Conservation (phyloP, 2,329 filamentous ascomycete species). For the Juglanconis juglandina region DNA sequence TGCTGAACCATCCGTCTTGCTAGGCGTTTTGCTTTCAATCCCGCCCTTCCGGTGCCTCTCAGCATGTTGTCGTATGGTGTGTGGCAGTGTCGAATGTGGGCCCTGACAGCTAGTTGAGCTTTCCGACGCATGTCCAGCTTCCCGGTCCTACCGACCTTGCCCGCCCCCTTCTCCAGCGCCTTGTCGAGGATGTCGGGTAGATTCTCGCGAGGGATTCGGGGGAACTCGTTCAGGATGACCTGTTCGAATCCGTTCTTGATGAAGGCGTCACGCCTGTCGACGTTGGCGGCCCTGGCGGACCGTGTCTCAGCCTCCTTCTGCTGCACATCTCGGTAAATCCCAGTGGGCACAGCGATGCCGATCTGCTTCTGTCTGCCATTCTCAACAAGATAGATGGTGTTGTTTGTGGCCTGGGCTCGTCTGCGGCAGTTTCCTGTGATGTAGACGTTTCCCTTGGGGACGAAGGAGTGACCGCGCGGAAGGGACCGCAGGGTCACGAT, state of each 20-base stretch:
- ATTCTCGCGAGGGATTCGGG: slow-evolving; percentile 34
- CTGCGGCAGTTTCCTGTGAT: slow-evolving; percentile 39
- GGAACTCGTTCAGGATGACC: slow-evolving; percentile 37
- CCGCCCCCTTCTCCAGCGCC: slow-evolving; percentile 42
- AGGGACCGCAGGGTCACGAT: slow-evolving; percentile 24
- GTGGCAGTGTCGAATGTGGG: slow-evolving; percentile 46
- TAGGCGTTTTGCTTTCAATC: slow-evolving; percentile 3
- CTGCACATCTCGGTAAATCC: slow-evolving; percentile 28
- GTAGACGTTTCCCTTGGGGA: slow-evolving; percentile 40
- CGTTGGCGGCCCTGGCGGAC: slow-evolving; percentile 28
- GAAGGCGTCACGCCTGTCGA: slow-evolving; percentile 32
- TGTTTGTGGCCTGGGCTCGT: slow-evolving; percentile 30
- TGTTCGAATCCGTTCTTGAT: slow-evolving; percentile 30
- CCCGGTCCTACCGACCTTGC: slow-evolving; percentile 44
- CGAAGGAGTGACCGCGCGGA: slow-evolving; percentile 38
- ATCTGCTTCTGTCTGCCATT: slow-evolving; percentile 22
- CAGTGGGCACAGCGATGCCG: slow-evolving; percentile 38
- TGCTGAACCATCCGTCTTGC: slow-evolving; percentile 22
- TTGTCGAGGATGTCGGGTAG: slow-evolving; percentile 34
- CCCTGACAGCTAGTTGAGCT: slow-evolving; percentile 43
- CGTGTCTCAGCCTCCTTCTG: slow-evolving; percentile 30
- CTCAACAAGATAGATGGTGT: slow-evolving; percentile 36
- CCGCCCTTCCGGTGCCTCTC: neutral
- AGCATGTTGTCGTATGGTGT: slow-evolving; percentile 45
- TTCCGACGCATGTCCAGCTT: slow-evolving; percentile 36